phyloP scores from a whole-genome alignment of 495 filamentous ascomycete genomes.

The Annulohypoxylon maeteangense region DNA sequence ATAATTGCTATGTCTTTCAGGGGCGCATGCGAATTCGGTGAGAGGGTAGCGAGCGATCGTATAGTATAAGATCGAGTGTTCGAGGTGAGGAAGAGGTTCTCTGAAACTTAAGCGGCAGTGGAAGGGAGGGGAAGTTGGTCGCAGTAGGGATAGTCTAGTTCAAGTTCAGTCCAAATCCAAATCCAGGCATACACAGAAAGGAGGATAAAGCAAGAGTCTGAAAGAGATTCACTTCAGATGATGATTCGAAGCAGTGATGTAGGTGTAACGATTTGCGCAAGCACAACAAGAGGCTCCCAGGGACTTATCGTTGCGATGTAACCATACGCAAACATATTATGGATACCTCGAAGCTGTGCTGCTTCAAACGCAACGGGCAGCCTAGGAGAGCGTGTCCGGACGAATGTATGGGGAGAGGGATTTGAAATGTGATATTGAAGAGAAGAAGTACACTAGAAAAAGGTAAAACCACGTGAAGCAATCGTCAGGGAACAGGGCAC shows the following conservation, averaged over 20 bases:
- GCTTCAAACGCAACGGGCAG: slow-evolving; percentile 21
- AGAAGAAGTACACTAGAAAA: slow-evolving; percentile 5
- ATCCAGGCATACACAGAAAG: not conserved
- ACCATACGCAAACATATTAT: slow-evolving; percentile 38
- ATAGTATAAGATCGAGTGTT: slow-evolving; percentile 10
- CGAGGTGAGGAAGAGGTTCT: slow-evolving; percentile 5
- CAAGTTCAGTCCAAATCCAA: not conserved
- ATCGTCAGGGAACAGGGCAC: slow-evolving; percentile 5
- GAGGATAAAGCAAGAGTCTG: not conserved
- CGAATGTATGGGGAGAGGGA: not conserved
- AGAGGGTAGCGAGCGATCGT: slow-evolving; percentile 15
- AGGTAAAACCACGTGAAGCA: slow-evolving; percentile 27
- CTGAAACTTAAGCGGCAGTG: slow-evolving; percentile 9
- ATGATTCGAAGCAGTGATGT: slow-evolving; percentile 23
- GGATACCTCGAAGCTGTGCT: slow-evolving; percentile 10
- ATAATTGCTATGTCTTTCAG: not conserved
- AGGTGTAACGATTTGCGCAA: slow-evolving; percentile 26
- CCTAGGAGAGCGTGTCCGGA: not conserved
- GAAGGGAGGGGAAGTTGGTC: slow-evolving; percentile 4
- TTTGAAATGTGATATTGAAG: not conserved
- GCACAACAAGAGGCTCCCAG: slow-evolving; percentile 25
- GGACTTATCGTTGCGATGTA: slow-evolving; percentile 30
- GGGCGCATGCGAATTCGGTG: slow-evolving; percentile 22
- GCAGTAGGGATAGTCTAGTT: not conserved
- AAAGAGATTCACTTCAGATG: slow-evolving; percentile 16